Conservation (phyloP, 108 stramenopile species). For the Aurantiochytrium sp. region DNA sequence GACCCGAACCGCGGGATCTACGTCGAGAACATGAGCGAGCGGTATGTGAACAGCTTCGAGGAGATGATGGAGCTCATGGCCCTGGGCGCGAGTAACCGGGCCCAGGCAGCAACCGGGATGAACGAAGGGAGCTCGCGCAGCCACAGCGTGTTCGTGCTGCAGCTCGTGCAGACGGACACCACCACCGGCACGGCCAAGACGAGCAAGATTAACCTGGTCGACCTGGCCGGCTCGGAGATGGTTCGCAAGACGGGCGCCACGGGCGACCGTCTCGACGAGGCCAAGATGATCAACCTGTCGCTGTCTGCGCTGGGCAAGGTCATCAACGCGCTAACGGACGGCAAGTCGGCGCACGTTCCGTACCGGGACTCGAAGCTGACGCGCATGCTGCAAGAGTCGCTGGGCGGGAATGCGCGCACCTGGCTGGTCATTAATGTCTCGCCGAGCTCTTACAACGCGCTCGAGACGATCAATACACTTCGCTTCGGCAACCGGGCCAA, state of each 20-base stretch:
- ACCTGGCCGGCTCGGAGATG: constrained; percentile 97
- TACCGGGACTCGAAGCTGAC: constrained; percentile 84
- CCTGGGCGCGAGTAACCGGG: constrained; percentile 80
- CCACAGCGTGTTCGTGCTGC: constrained; percentile 87
- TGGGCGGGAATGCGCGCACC: constrained; percentile 83
- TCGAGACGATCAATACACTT: constrained; percentile 84
- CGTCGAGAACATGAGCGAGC: constrained; percentile 30
- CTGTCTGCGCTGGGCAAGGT: constrained; percentile 47
- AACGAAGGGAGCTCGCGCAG: constrained; percentile 89
- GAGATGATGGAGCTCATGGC: constrained; percentile 76
- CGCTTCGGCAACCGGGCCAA: constrained; percentile 87
- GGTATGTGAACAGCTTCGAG: constrained; percentile 47
- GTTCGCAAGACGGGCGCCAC: constrained; percentile 81
- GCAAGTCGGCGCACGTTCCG: constrained; percentile 43
- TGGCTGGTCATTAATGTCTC: constrained; percentile 75
- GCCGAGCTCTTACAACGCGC: constrained; percentile 63
- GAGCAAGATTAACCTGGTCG: constrained; percentile 84
- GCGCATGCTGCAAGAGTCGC: constrained; percentile 77
- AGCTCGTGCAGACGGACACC: constrained; percentile 40
- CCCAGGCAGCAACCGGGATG: constrained; percentile 87
- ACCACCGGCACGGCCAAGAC: constrained; percentile 36
- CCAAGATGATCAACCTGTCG: constrained; percentile 41
- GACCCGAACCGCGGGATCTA: constrained; percentile 33
- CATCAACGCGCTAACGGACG: constrained; percentile 45
- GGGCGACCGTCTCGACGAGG: constrained; percentile 37